Percentiles rank a stretch among this genome's conserved stretches.
Conservation (phyloP, 2,329 filamentous ascomycete genomes). For the Clonostachys rosea region DNA sequence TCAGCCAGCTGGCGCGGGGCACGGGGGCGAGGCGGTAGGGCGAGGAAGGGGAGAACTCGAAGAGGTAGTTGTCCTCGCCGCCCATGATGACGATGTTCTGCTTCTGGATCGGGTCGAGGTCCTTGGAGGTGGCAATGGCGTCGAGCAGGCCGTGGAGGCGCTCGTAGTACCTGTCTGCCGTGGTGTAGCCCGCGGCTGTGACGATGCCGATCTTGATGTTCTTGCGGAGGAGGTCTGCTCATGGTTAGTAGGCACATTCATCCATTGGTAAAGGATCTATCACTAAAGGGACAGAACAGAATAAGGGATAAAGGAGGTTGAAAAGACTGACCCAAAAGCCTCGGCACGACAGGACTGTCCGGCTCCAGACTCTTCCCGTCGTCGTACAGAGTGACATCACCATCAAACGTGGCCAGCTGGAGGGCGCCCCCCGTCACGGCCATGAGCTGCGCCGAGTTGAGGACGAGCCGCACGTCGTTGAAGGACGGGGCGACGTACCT, state of each 20-base stretch:
- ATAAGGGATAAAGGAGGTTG: too few species aligned
- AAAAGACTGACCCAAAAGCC: slow-evolving; percentile 40
- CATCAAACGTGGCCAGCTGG: slow-evolving; percentile 91
- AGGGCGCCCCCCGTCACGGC: slow-evolving; percentile 76
- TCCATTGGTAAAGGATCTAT: background rate
- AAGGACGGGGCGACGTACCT: slow-evolving; percentile 95
- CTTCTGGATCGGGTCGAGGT: slow-evolving; percentile 62
- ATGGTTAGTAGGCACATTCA: background rate
- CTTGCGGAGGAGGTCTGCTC: slow-evolving; percentile 62
- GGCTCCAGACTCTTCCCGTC: slow-evolving; percentile 77
- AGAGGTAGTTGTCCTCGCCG: slow-evolving; percentile 93
- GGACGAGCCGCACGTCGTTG: slow-evolving; percentile 88
- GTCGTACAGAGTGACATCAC: slow-evolving; percentile 93
- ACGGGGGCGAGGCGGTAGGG: slow-evolving; percentile 67
- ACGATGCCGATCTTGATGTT: slow-evolving; percentile 90
- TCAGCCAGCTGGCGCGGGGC: slow-evolving; percentile 63
- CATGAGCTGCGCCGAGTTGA: slow-evolving; percentile 95
- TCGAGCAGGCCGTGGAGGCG: slow-evolving; percentile 84
- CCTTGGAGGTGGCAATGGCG: slow-evolving; percentile 57
- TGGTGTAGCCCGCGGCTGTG: slow-evolving; percentile 91
- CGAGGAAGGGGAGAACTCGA: slow-evolving; percentile 65
- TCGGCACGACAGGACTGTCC: slow-evolving; percentile 71
- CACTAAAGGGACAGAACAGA: too few species aligned
- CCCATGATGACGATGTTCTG: slow-evolving; percentile 87
- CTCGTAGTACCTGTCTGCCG: slow-evolving; percentile 79